These are phyloP conservation scores for Colletotrichum graminicola DNA, from an alignment of 2,329 filamentous ascomycete genomes.

Conservation along the genomic window DNA sequence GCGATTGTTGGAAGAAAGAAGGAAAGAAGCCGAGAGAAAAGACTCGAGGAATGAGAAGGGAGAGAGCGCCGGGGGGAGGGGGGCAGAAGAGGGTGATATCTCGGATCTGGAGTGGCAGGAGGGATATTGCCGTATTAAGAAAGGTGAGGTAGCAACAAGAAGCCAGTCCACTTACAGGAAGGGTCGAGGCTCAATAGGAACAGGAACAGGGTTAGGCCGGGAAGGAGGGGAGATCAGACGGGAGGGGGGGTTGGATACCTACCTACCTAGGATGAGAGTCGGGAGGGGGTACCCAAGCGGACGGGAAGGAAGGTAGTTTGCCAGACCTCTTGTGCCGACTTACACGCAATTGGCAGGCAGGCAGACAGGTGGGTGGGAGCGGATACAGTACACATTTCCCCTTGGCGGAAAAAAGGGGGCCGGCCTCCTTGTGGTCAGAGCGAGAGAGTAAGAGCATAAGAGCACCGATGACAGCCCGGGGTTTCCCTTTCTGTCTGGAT, in stretches of 20 bases:
- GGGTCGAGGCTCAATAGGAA: conserved; percentile 3
- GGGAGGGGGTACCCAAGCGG: conserved; percentile 19
- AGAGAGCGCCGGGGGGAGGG: neutral
- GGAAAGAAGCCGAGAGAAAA: conserved; percentile 31
- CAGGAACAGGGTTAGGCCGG: conserved; percentile 1
- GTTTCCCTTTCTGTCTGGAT: neutral
- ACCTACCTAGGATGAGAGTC: neutral
- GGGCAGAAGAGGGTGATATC: conserved; percentile 10
- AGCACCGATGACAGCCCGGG: conserved; percentile 12
- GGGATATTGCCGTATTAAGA: conserved; percentile 27
- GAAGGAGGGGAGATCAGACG: conserved; percentile 6
- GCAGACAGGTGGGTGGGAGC: neutral
- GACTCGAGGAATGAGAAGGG: conserved; percentile 23
- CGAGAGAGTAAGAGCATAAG: neutral
- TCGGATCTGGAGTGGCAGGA: conserved; percentile 12
- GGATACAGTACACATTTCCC: neutral
- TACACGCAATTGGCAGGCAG: neutral
- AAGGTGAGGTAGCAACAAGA: neutral
- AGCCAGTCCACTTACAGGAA: neutral
- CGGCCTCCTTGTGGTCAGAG: neutral
- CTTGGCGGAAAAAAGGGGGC: neutral
- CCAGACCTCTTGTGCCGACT: neutral
- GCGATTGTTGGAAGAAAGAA: conserved; percentile 20
- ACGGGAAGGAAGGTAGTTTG: conserved; percentile 25
- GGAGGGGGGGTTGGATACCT: conserved; percentile 8